These are phyloP conservation scores for Massariosphaeria phaeospora DNA, from an alignment of 495 filamentous ascomycete genomes.

Conservation along the genomic window DNA sequence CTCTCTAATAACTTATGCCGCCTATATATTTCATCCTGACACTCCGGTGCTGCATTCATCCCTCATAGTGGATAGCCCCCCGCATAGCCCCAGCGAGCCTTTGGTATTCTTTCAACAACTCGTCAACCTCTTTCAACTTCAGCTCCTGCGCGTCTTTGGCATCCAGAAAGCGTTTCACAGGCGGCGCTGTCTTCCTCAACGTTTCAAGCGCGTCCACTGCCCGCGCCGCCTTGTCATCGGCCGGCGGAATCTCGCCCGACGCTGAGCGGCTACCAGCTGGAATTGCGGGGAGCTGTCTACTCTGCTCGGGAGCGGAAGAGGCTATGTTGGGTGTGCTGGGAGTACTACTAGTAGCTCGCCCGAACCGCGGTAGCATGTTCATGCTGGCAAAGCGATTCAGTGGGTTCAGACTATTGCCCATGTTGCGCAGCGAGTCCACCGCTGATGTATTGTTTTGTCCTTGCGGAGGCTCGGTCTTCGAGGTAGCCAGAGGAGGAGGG, in stretches of 20 bases:
- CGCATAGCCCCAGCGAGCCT: constrained; percentile 66
- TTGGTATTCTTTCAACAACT: constrained; percentile 82
- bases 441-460: constrained; percentile 50
- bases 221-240: constrained; percentile 30
- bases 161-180: constrained; percentile 77
- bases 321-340: constrained; percentile 33
- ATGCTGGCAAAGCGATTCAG: constrained; percentile 70
- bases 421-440: constrained; percentile 75
- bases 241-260: constrained; percentile 24
- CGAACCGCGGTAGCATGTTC: constrained; percentile 65
- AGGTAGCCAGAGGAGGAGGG: constrained; percentile 35
- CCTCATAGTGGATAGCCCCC: constrained; percentile 39
- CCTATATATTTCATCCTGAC: too few species aligned
- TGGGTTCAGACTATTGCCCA: constrained; percentile 78
- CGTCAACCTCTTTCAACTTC: constrained; percentile 72
- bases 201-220: constrained; percentile 42
- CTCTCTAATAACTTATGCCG: too few species aligned
- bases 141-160: constrained; percentile 71
- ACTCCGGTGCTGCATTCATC: too few species aligned
- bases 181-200: constrained; percentile 58
- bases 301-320: constrained; percentile 11
- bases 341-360: constrained; percentile 49
- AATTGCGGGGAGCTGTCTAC: constrained; percentile 5
- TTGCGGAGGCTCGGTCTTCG: constrained; percentile 9
- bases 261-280: constrained; percentile 1